phyloP scores from a whole-genome alignment of 2,329 filamentous ascomycete species.

The Aaosphaeria pasadenensis region DNA sequence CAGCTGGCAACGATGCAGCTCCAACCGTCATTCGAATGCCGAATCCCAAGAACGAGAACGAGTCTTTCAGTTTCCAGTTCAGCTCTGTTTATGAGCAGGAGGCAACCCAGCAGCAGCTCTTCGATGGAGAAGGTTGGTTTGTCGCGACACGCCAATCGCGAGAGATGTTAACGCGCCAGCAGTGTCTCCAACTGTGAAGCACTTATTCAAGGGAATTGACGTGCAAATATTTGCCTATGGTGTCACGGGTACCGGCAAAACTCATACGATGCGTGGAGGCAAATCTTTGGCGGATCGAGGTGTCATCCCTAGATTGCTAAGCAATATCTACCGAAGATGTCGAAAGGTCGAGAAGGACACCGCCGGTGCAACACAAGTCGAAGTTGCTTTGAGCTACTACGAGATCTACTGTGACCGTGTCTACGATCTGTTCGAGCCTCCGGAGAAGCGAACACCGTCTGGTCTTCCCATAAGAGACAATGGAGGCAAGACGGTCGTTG shows the following conservation, averaged over 20 bases:
- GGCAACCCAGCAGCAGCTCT: slow-evolving; percentile 81
- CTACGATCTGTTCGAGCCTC: slow-evolving; percentile 82
- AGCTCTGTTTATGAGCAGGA: slow-evolving; percentile 84
- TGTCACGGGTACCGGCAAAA: slow-evolving; percentile 91
- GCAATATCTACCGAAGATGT: slow-evolving; percentile 77
- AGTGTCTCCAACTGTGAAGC: slow-evolving; percentile 89
- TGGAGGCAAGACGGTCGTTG: slow-evolving; percentile 81
- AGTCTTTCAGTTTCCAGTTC: slow-evolving; percentile 93
- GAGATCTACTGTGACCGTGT: slow-evolving; percentile 98
- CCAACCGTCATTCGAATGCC: slow-evolving; percentile 79
- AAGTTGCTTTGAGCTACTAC: slow-evolving; percentile 83
- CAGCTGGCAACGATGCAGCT: slow-evolving; percentile 38
- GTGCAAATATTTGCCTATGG: slow-evolving; percentile 86
- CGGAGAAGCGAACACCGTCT: slow-evolving; percentile 78
- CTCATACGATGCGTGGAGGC: slow-evolving; percentile 92
- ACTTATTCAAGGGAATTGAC: slow-evolving; percentile 85
- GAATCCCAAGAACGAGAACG: slow-evolving; percentile 86
- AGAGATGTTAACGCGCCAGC: slow-evolving; percentile 13
- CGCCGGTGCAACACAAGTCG: slow-evolving; percentile 65
- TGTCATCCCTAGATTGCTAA: slow-evolving; percentile 81
- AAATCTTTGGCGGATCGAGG: slow-evolving; percentile 82
- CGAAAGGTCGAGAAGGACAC: slow-evolving; percentile 84
- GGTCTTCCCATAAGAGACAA: slow-evolving; percentile 83
- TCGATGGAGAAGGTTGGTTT: slow-evolving; percentile 75
- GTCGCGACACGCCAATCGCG: neutral